phyloP scores from a whole-genome alignment of 2,329 filamentous ascomycete genomes.

The Aspergillus terreus region DNA sequence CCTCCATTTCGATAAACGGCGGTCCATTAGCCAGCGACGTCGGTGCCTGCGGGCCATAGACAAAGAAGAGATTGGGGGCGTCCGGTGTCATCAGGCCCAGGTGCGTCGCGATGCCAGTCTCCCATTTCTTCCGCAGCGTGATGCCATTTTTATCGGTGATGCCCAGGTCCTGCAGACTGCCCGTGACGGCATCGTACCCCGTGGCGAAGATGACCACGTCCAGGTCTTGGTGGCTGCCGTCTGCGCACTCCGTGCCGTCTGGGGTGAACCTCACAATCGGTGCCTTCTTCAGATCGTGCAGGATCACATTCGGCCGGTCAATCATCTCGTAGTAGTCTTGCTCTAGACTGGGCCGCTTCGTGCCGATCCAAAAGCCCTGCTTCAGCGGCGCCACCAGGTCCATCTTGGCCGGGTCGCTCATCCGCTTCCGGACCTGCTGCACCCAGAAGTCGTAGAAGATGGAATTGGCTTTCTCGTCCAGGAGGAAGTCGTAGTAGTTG shows the following conservation, averaged over 20 bases:
- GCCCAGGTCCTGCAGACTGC: constrained; percentile 24
- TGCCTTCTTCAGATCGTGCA: constrained; percentile 45
- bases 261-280: constrained; percentile 39
- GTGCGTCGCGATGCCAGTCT: constrained; percentile 18
- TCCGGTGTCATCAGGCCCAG: constrained; percentile 38
- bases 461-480: constrained; percentile 47
- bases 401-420: constrained; percentile 48
- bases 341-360: constrained; percentile 51
- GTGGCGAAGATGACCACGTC: constrained; percentile 41
- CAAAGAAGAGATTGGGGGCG: constrained; percentile 46
- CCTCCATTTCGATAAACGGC: constrained; percentile 33
- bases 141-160: constrained; percentile 12
- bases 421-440: constrained; percentile 49
- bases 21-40: constrained; percentile 33
- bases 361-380: constrained; percentile 53
- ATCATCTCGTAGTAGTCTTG: constrained; percentile 50
- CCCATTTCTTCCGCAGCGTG: constrained; percentile 14
- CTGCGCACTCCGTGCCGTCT: constrained; percentile 38
- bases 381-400: constrained; percentile 53
- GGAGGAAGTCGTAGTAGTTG: constrained; percentile 50
- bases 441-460: constrained; percentile 56
- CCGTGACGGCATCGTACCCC: constrained; percentile 40
- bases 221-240: constrained; percentile 34
- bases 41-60: constrained; percentile 36
- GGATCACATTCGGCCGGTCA: constrained; percentile 45